phyloP scores from a whole-genome alignment of 129 eudicot genomes.

The Saposhnikovia divaricata region DNA sequence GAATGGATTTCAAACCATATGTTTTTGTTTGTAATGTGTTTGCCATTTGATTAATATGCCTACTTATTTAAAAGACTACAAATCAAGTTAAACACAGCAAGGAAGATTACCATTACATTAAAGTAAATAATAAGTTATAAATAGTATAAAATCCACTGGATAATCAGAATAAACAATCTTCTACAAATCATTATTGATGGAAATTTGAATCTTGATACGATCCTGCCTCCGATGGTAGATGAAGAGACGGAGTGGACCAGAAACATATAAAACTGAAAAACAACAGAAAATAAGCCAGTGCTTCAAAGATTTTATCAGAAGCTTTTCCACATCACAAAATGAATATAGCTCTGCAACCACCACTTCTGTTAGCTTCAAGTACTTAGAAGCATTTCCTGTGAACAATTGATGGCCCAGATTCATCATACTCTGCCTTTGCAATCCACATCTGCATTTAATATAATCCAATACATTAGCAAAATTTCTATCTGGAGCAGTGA shows the following conservation, averaged over 20 bases:
- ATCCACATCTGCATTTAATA: conserved; percentile 6
- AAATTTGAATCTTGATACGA: background rate
- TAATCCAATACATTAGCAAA: background rate
- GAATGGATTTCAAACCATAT: background rate
- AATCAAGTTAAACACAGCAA: background rate
- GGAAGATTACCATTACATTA: background rate
- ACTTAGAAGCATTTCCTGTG: conserved; percentile 10
- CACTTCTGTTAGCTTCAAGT: background rate
- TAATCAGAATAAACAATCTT: background rate
- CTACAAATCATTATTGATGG: background rate
- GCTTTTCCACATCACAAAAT: background rate
- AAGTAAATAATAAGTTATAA: background rate
- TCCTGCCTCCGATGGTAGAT: background rate
- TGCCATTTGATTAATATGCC: background rate
- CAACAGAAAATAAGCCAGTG: background rate
- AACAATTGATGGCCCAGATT: conserved; percentile 10
- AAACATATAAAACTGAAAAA: conserved; percentile 1
- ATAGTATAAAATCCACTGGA: background rate
- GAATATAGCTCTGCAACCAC: background rate
- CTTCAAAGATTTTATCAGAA: background rate
- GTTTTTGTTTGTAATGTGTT: background rate
- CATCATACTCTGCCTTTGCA: conserved; percentile 10
- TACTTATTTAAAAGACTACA: background rate
- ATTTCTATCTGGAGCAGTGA: background rate
- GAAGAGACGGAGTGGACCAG: background rate